Evolutionary conservation across 78 protist genomes (phyloP).

Genomic region (Dictyostelium intermedium): DNA sequence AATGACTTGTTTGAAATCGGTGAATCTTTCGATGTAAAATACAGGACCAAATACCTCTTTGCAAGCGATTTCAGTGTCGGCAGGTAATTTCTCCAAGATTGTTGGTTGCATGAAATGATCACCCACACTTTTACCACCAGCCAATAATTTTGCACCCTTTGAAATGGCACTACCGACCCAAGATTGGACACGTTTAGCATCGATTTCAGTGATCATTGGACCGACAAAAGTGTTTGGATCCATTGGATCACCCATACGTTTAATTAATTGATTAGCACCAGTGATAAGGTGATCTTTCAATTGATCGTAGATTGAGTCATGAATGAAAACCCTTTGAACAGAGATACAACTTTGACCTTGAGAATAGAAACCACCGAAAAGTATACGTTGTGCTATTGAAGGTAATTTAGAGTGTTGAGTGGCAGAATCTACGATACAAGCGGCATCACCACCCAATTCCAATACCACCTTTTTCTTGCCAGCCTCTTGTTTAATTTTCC

Average conservation of each 20-base stretch:
- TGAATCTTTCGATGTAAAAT: slow-evolving; percentile 58
- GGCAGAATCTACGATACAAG: slow-evolving; percentile 81
- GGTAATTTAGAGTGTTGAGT: slow-evolving; percentile 24
- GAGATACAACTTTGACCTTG: slow-evolving; percentile 90
- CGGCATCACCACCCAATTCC: slow-evolving; percentile 92
- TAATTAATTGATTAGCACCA: slow-evolving; percentile 6
- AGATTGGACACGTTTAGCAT: slow-evolving; percentile 71
- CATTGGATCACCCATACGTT: slow-evolving; percentile 85
- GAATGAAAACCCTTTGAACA: slow-evolving; percentile 85
- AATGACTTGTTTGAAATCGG: slow-evolving; percentile 72
- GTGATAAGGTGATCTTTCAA: slow-evolving; percentile 26
- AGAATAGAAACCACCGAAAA: slow-evolving; percentile 84
- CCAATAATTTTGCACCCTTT: slow-evolving; percentile 21
- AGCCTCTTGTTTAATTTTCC: slow-evolving; percentile 79
- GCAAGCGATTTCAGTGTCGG: background rate
- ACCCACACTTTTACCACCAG: slow-evolving; percentile 72
- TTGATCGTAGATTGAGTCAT: slow-evolving; percentile 65
- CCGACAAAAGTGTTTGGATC: slow-evolving; percentile 81
- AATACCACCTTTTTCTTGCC: slow-evolving; percentile 82
- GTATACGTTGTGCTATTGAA: slow-evolving; percentile 57
- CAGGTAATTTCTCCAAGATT: slow-evolving; percentile 61
- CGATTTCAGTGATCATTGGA: slow-evolving; percentile 86
- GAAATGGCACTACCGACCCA: slow-evolving; percentile 45
- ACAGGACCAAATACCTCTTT: slow-evolving; percentile 89
- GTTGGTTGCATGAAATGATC: slow-evolving; percentile 67